phyloP scores from a whole-genome alignment of 2,329 filamentous ascomycete species.

The Xylariaceae sp. region DNA sequence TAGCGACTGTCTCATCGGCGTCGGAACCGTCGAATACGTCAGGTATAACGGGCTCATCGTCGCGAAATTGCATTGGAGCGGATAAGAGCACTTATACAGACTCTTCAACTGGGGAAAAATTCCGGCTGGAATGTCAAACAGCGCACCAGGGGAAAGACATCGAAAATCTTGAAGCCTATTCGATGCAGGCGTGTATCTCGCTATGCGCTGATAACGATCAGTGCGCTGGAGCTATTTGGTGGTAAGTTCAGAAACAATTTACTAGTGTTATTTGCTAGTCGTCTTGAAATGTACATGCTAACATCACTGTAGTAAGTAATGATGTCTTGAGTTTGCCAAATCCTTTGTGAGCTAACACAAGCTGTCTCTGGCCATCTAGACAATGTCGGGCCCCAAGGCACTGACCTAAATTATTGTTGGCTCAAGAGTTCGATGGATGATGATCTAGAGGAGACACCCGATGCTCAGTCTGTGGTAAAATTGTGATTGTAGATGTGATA shows the following conservation, averaged over 20 bases:
- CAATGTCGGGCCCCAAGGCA: conserved; percentile 26
- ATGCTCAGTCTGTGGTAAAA: conserved; percentile 23
- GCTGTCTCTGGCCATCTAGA: no score
- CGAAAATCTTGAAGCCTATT: conserved; percentile 19
- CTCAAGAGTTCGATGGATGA: conserved; percentile 22
- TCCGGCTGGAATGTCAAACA: conserved; percentile 19
- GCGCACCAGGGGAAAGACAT: conserved; percentile 24
- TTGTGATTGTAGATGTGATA: conserved; percentile 9
- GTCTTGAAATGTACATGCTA: no score
- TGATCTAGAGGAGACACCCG: conserved; percentile 15
- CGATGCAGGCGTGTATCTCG: conserved; percentile 24
- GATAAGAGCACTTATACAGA: conserved; percentile 25
- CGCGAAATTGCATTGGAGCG: conserved; percentile 16
- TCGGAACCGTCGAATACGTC: not conserved
- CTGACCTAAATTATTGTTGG: conserved; percentile 29
- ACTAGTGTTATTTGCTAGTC: no score
- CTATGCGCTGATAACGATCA: conserved; percentile 17
- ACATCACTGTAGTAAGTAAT: no score
- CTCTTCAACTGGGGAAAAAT: conserved; percentile 14
- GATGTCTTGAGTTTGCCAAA: no score
- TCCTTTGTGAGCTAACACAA: no score
- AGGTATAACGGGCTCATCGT: conserved; percentile 3
- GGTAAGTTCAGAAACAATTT: no score
- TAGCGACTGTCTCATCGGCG: not conserved
- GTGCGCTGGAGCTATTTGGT: conserved; percentile 25